These are phyloP conservation scores for Veloboletus limbatus DNA, from an alignment of 1,284 basidiomycete genomes.

Conservation along the genomic window DNA sequence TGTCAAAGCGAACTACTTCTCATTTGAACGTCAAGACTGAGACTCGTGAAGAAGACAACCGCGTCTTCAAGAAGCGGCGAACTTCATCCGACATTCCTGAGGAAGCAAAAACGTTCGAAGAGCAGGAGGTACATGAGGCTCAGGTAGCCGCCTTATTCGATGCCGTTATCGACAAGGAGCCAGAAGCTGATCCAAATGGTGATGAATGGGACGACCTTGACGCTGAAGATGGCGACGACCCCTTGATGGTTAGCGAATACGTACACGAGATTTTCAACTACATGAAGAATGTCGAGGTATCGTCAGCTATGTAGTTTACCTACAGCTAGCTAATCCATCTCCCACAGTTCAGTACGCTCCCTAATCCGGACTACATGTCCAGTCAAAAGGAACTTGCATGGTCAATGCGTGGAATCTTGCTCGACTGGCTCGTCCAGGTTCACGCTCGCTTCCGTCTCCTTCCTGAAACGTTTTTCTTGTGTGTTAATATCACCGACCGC, in stretches of 20 bases:
- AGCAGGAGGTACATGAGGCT: conserved; percentile 25
- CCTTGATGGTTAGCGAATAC: conserved; percentile 96
- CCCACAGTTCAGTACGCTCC: conserved; percentile 72
- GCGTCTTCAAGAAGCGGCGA: conserved; percentile 65
- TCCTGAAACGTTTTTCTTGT: conserved; percentile 95
- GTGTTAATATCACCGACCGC: conserved; percentile 94
- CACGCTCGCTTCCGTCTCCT: conserved; percentile 92
- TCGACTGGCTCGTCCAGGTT: conserved; percentile 97
- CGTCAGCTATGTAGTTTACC: conserved; percentile 7
- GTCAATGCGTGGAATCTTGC: conserved; percentile 93
- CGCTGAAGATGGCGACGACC: conserved; percentile 91
- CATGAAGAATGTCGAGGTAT: conserved; percentile 74
- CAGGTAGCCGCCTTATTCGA: conserved; percentile 39
- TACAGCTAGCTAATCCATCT: conserved; percentile 6
- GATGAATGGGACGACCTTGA: conserved; percentile 88
- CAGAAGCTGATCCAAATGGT: conserved; percentile 59
- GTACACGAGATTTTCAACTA: conserved; percentile 94
- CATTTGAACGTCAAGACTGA: conserved; percentile 28
- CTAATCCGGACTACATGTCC: conserved; percentile 89
- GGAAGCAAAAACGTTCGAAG: conserved; percentile 39
- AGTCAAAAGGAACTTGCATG: conserved; percentile 88
- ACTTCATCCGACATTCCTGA: conserved; percentile 70
- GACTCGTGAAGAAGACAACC: conserved; percentile 46
- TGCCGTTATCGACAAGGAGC: conserved; percentile 39
- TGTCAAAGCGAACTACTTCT: conserved; percentile 28